Evolutionary conservation across 1,284 basidiomycete genomes (phyloP), one percentile per base, ranked within the genome.

Genomic region (Cutaneotrichosporon mucoides): DNA sequence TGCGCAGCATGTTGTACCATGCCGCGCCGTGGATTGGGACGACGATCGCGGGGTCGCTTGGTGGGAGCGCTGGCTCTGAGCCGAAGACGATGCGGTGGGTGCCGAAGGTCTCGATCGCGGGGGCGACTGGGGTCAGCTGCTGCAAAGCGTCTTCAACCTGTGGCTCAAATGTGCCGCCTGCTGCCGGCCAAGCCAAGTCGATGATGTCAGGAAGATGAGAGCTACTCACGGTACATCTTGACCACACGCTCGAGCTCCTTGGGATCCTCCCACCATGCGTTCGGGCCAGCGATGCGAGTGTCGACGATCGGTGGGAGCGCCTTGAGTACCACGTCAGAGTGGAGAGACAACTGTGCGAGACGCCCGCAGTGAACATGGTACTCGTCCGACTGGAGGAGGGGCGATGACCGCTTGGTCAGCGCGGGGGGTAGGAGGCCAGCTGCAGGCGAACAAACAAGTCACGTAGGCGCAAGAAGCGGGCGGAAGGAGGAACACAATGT

Each of bases 141-240:
- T n/a, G n/a, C n/a, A n/a, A n/a, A n/a, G n/a, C n/a, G n/a, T n/a
- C n/a, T n/a, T n/a, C n/a, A n/a, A n/a, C n/a, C n/a, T n/a, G n/a
- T n/a, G n/a, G n/a, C n/a, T n/a, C n/a, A n/a, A n/a, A n/a, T n/a
- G n/a, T n/a, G n/a, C n/a, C n/a, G n/a, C n/a, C n/a, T n/a, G n/a
- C n/a, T n/a, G n/a, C n/a, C n/a, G n/a, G n/a, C n/a, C n/a, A n/a
- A n/a, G n/a, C n/a, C n/a, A n/a, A n/a, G n/a, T n/a, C n/a, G n/a
- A n/a, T n/a, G n/a, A n/a, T n/a, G n/a, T n/a, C n/a, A n/a, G n/a
- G n/a, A n/a, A n/a, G n/a, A n/a, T n/a, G n/a, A n/a, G n/a, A n/a
- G n/a, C n/a, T n/a, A n/a, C n/a, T 78, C 73, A 93, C 90, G 80
- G 78, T 90, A 94, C 84, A 92, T 89, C 81, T 90, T 91, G 73